These are phyloP conservation scores for Moesziomyces sp. DNA, from an alignment of 1,284 basidiomycete genomes.

Conservation along the genomic window DNA sequence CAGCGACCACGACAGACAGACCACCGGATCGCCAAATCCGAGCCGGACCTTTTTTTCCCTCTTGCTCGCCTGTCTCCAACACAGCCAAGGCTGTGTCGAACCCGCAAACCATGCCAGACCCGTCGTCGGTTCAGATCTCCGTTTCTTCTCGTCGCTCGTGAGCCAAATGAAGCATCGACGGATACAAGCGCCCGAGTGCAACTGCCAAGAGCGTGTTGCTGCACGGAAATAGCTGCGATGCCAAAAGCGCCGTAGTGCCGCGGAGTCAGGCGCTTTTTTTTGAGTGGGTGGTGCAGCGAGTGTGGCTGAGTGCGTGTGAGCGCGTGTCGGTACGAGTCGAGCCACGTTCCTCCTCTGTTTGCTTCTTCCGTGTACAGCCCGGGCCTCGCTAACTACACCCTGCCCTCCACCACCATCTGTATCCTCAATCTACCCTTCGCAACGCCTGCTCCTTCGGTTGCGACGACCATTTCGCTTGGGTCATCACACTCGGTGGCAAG, in stretches of 20 bases:
- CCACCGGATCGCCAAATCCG: background rate
- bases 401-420: background rate
- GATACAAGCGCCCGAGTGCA: too few relatives aligned
- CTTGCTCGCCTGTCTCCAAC: background rate
- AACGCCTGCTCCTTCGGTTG: background rate
- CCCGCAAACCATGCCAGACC: too few relatives aligned
- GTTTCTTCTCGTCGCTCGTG: too few relatives aligned
- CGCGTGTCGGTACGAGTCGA: background rate
- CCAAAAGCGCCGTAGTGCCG: too few relatives aligned
- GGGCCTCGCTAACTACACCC: background rate
- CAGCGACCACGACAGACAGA: too few relatives aligned
- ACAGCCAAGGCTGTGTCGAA: background rate
- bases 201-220: too few relatives aligned
- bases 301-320: background rate
- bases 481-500: background rate
- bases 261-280: too few relatives aligned
- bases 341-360: background rate
- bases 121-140: too few relatives aligned
- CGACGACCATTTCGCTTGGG: background rate
- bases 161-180: too few relatives aligned
- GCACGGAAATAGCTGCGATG: too few relatives aligned
- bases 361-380: background rate
- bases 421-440: background rate
- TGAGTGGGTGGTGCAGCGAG: background rate
- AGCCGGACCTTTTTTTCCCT: background rate